These are phyloP conservation scores for Talaromyces pinophilus DNA, from an alignment of 2,329 filamentous ascomycete genomes.

Conservation along the genomic window DNA sequence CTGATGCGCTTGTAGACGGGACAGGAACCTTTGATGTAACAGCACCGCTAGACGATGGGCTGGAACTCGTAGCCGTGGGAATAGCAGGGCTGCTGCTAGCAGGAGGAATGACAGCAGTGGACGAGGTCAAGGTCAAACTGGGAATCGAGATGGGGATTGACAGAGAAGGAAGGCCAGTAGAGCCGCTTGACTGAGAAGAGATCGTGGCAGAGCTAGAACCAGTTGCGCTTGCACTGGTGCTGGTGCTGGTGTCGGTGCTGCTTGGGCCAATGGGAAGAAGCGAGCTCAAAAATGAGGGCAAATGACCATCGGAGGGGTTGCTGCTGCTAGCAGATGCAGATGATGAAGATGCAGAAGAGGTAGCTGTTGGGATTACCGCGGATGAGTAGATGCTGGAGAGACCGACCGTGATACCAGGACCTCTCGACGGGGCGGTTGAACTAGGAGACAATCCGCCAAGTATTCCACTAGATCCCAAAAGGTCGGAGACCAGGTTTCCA, in stretches of 20 bases:
- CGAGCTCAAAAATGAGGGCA: conserved; percentile 15
- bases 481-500: conserved; percentile 12
- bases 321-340: conserved; percentile 13
- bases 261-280: conserved; percentile 9
- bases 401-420: conserved; percentile 23
- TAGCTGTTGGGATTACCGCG: conserved; percentile 8
- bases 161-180: conserved; percentile 16
- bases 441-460: conserved; percentile 13
- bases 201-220: conserved; percentile 18
- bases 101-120: conserved; percentile 19
- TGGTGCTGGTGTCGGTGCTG: conserved; percentile 3
- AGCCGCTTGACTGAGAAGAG: conserved; percentile 1
- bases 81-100: conserved; percentile 19
- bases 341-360: conserved; percentile 12
- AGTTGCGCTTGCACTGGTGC: conserved; percentile 5
- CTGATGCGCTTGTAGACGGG: conserved; percentile 4
- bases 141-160: conserved; percentile 20
- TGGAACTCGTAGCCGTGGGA: conserved; percentile 16
- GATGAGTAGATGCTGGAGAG: conserved; percentile 22
- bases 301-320: background rate
- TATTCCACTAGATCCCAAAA: conserved; percentile 16
- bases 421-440: conserved; percentile 7
- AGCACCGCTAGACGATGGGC: conserved; percentile 11
- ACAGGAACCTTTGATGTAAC: background rate
- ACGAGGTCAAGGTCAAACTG: conserved; percentile 18